Conservation (phyloP, 495 filamentous ascomycete genomes). For the Neurospora sp. region DNA sequence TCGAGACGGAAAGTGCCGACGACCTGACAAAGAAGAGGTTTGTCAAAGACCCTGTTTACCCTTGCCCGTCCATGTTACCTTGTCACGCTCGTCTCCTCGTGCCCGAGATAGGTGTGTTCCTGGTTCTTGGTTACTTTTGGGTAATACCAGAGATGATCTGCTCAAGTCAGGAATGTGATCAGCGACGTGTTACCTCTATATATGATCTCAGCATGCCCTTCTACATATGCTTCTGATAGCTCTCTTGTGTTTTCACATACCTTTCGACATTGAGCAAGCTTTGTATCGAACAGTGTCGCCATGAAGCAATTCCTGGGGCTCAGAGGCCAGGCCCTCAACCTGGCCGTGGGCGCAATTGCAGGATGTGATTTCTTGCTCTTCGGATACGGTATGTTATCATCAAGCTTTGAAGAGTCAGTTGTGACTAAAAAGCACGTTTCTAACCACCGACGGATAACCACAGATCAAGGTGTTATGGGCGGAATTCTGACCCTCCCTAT, state of each 20-base stretch:
- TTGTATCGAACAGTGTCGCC: constrained; percentile 2
- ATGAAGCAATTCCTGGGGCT: constrained; percentile 53
- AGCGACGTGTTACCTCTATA: background rate
- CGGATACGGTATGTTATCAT: constrained; percentile 36
- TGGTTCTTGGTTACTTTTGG: background rate
- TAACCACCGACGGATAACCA: no score
- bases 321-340: constrained; percentile 52
- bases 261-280: background rate
- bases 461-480: constrained; percentile 47
- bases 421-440: background rate
- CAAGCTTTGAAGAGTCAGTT: background rate
- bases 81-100: background rate
- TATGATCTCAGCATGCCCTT: background rate
- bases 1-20: background rate
- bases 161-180: background rate
- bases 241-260: background rate
- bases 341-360: constrained; percentile 57
- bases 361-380: constrained; percentile 58
- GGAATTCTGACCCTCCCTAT: constrained; percentile 46
- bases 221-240: background rate
- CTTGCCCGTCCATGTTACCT: background rate
- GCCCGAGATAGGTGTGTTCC: background rate
- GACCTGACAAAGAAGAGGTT: background rate
- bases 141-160: background rate
- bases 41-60: background rate